Percentiles rank a stretch among this genome's conserved stretches.
phyloP scores from a whole-genome alignment of 2,329 filamentous ascomycete species.

The Ambrosiella cleistominuta region DNA sequence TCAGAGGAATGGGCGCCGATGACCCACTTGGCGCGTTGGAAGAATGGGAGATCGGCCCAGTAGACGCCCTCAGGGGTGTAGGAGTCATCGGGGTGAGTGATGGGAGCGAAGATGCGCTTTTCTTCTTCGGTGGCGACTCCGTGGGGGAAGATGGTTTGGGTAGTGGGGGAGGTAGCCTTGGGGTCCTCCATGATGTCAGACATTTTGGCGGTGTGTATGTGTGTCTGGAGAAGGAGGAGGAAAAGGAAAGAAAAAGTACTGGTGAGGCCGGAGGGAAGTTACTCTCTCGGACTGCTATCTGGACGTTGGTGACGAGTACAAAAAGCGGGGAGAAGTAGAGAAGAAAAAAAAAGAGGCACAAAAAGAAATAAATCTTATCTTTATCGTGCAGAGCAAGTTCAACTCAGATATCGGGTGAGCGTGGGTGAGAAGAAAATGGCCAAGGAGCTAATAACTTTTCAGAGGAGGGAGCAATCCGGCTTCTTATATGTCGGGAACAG shows the following conservation, averaged over 20 bases:
- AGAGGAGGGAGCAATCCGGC: no score
- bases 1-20: slow-evolving; percentile 54
- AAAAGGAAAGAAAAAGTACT: neutral
- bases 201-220: neutral
- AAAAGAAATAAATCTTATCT: neutral
- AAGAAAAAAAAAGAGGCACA: neutral
- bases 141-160: slow-evolving; percentile 28
- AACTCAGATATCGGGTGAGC: neutral
- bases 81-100: slow-evolving; percentile 76
- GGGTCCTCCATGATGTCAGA: slow-evolving; percentile 16
- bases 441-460: no score
- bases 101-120: slow-evolving; percentile 50
- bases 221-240: neutral
- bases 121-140: slow-evolving; percentile 30
- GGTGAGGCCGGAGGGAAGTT: neutral
- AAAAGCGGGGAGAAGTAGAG: neutral
- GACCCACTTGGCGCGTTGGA: slow-evolving; percentile 59
- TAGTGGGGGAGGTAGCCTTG: slow-evolving; percentile 30
- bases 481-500: no score
- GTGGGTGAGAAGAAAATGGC: neutral
- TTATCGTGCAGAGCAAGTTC: neutral
- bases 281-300: neutral
- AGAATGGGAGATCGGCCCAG: slow-evolving; percentile 73
- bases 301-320: neutral
- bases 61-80: slow-evolving; percentile 71